Percentiles rank a stretch among this genome's conserved stretches.
These are phyloP conservation scores for Aureobasidium subglaciale DNA, from an alignment of 2,329 filamentous ascomycete species.

Conservation along the genomic window DNA sequence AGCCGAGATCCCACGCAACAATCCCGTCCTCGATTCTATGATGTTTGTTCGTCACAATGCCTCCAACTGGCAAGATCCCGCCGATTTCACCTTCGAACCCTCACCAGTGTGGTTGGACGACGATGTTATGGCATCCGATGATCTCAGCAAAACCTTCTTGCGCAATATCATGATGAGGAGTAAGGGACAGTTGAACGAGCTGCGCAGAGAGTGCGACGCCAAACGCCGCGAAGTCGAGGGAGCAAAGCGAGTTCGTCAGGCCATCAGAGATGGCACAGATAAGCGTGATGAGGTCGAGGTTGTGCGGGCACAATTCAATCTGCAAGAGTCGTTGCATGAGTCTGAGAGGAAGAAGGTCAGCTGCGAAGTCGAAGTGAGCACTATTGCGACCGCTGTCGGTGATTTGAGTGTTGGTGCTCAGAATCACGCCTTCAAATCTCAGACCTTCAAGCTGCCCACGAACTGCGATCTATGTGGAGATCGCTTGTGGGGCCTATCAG, in stretches of 20 bases:
- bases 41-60: slow-evolving; percentile 97
- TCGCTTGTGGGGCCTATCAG: slow-evolving; percentile 91
- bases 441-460: slow-evolving; percentile 98
- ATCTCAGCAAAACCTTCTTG: slow-evolving; percentile 79
- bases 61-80: slow-evolving; percentile 71
- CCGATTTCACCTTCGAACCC: slow-evolving; percentile 81
- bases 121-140: slow-evolving; percentile 75
- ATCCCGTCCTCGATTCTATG: slow-evolving; percentile 84
- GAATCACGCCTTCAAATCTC: slow-evolving; percentile 97
- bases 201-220: slow-evolving; percentile 76
- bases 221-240: slow-evolving; percentile 79
- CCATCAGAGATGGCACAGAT: slow-evolving; percentile 74
- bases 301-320: slow-evolving; percentile 71
- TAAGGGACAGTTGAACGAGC: slow-evolving; percentile 72
- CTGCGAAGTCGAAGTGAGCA: slow-evolving; percentile 86
- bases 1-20: slow-evolving; percentile 78
- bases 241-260: slow-evolving; percentile 65
- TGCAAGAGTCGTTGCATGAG: slow-evolving; percentile 80
- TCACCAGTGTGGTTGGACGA: slow-evolving; percentile 98
- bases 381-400: slow-evolving; percentile 83
- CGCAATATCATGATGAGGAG: slow-evolving; percentile 89
- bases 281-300: slow-evolving; percentile 83
- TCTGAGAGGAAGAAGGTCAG: slow-evolving; percentile 77
- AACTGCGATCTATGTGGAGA: slow-evolving; percentile 97
- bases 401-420: slow-evolving; percentile 88